Base-by-base conservation (phyloP, 805 yeast species). In the Suhomyces vadensis region DNA sequence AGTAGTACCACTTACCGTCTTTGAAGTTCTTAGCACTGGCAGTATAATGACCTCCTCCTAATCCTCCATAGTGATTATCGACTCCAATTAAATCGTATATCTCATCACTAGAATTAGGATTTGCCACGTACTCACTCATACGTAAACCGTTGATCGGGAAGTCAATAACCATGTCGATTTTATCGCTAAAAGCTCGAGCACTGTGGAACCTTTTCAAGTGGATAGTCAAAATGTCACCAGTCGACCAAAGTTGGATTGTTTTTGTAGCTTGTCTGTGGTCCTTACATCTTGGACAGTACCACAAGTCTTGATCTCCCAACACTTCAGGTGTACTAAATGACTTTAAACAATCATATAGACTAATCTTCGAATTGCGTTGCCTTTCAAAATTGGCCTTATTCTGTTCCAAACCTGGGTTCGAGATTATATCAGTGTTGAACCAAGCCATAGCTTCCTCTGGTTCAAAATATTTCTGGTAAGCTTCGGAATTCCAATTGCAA, bases 21-120 rank as follows among this genome's bases (percentile, higher is more conserved):
- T 80, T 73, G 61, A 81, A 83, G 57, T 91, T 91, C 61, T 84
- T 85, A 0, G 79, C 96, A 56, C 82, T 85, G 0, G 98, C 87
- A 1, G 99, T 94, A 64, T 94, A 92, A 69, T 94, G 98, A 1
- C 99, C 98, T 4, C 98, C 98, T 0, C 98, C 97, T 14, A 92
- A 71, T 0, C 97, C 97, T 40, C 98, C 99, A 61, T 76, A 90
- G 60, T 94, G 99, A 61, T 92, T 94, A 61, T 91, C 98, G 17
- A 94, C 97, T 0, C 94, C 98, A 55, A 87, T 75, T 49, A 94
- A 69, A 60, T 94, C 98, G 63, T 92, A 92, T 1, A 87, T 59
- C n/a, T 23, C 59, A 36, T 56, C 69, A 10, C 61, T 60, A 69
- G 48, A 31, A 4, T 50, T 46, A 3, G 61, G 56, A 31, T 63